Evolutionary conservation across 2,329 filamentous ascomycete genomes (phyloP).

Genomic region (Bipolaris zeicola): DNA sequence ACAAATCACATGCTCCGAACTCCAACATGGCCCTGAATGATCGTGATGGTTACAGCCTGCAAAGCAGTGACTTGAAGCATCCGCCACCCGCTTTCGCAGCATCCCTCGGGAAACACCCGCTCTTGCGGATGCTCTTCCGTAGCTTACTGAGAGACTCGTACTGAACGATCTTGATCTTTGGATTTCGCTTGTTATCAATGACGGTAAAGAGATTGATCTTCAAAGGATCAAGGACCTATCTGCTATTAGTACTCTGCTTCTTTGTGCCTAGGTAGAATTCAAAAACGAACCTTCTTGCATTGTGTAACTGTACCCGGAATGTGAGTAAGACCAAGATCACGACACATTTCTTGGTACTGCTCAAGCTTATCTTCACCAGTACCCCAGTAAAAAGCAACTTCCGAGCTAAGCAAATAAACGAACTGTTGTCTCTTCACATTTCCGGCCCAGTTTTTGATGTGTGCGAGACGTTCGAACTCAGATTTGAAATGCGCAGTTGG

Average conservation of each 20-base stretch:
- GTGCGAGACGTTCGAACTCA: conserved; percentile 28
- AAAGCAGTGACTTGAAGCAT: conserved; percentile 26
- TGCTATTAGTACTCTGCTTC: conserved; percentile 1
- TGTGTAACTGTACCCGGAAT: conserved; percentile 28
- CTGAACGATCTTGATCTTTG: conserved; percentile 12
- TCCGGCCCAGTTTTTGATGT: conserved; percentile 14
- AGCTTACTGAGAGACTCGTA: conserved; percentile 25
- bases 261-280: background rate
- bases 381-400: conserved; percentile 30
- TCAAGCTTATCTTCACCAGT: conserved; percentile 20
- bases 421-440: conserved; percentile 4
- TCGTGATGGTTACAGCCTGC: conserved; percentile 1
- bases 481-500: conserved; percentile 23
- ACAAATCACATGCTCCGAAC: background rate
- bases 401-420: conserved; percentile 22
- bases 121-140: conserved; percentile 18
- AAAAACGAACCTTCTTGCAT: conserved; percentile 32
- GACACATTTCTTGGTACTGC: conserved; percentile 35
- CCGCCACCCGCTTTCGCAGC: conserved; percentile 31
- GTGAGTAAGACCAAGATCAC: conserved; percentile 26
- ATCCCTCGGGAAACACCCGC: conserved; percentile 24
- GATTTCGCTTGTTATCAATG: conserved; percentile 33
- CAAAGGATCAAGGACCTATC: conserved; percentile 24
- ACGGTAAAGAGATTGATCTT: conserved; percentile 35
- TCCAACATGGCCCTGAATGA: background rate